Conservation (phyloP, 768 basidiomycete genomes). For the Gautieria morchelliformis region DNA sequence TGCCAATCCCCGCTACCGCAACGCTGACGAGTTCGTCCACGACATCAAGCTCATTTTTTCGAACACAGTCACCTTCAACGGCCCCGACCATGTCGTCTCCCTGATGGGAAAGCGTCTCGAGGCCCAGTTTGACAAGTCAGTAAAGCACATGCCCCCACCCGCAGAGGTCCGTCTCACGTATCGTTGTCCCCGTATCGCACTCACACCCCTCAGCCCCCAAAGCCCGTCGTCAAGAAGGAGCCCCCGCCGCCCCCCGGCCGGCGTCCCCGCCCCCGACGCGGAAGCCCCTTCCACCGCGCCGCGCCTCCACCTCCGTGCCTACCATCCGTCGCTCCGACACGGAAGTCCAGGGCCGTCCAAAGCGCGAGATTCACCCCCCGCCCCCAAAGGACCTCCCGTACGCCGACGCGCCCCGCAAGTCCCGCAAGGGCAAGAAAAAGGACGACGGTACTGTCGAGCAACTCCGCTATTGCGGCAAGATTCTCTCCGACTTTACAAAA, state of each 20-base stretch:
- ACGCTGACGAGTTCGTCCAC: constrained; percentile 67
- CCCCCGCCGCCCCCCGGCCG: constrained; percentile 27
- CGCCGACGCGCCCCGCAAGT: constrained; percentile 66
- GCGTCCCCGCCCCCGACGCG: constrained; percentile 36
- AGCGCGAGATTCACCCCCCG: constrained; percentile 96
- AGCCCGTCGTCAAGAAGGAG: constrained; percentile 36
- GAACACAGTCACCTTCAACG: constrained; percentile 90
- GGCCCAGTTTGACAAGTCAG: constrained; percentile 78
- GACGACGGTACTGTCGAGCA: constrained; percentile 72
- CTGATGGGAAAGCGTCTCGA: constrained; percentile 76
- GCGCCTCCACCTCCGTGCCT: constrained; percentile 73
- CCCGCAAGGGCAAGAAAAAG: constrained; percentile 44
- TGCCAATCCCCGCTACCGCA: constrained; percentile 66
- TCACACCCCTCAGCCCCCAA: constrained; percentile 31
- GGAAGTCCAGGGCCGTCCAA: constrained; percentile 63
- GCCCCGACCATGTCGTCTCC: constrained; percentile 74
- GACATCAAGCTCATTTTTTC: constrained; percentile 85
- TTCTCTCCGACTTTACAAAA: constrained; percentile 65
- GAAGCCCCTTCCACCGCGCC: constrained; percentile 38
- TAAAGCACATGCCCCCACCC: constrained; percentile 71
- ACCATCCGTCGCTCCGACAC: constrained; percentile 72
- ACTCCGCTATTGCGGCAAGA: constrained; percentile 69
- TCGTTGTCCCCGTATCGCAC: neutral
- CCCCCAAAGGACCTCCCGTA: constrained; percentile 87
- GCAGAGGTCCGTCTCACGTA: constrained; percentile 50